Percentiles rank a stretch among this genome's conserved stretches.
These are phyloP conservation scores for Oryza longistaminata DNA, from an alignment of 176 grass and related monocot genomes.

Conservation along the genomic window DNA sequence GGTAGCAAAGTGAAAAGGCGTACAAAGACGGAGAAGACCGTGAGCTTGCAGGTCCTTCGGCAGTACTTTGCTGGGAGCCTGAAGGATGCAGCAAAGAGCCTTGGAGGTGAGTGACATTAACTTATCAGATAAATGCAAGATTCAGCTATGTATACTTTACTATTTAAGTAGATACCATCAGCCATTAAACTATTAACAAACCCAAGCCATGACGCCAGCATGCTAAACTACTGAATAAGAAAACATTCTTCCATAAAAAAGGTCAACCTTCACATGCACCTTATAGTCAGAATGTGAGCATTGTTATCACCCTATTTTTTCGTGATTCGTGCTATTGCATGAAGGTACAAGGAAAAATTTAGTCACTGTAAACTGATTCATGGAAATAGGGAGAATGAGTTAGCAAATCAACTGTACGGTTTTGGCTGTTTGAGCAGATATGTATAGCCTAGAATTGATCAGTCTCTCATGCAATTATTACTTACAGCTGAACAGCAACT, in stretches of 20 bases:
- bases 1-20: constrained; percentile 65
- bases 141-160: constrained; percentile 28
- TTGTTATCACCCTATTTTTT: constrained; percentile 35
- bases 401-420: neutral
- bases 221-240: constrained; percentile 33
- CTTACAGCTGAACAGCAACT: constrained; percentile 13
- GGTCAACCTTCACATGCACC: constrained; percentile 44
- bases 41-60: constrained; percentile 81
- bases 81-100: constrained; percentile 92
- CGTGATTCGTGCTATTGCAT: constrained; percentile 7
- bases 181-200: constrained; percentile 30
- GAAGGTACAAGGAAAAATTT: neutral
- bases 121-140: constrained; percentile 31
- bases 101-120: constrained; percentile 68
- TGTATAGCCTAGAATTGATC: constrained; percentile 16
- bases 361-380: neutral
- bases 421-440: neutral
- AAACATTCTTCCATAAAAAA: constrained; percentile 27
- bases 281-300: constrained; percentile 34
- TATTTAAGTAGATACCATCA: constrained; percentile 37
- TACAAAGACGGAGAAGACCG: constrained; percentile 76
- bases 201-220: constrained; percentile 19
- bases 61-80: constrained; percentile 92
- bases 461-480: neutral
- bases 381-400: neutral